A percentile compares a stretch with the other conserved stretches of the same genome.
Conservation (phyloP, 768 basidiomycete genomes). For the Trametes punicea region DNA sequence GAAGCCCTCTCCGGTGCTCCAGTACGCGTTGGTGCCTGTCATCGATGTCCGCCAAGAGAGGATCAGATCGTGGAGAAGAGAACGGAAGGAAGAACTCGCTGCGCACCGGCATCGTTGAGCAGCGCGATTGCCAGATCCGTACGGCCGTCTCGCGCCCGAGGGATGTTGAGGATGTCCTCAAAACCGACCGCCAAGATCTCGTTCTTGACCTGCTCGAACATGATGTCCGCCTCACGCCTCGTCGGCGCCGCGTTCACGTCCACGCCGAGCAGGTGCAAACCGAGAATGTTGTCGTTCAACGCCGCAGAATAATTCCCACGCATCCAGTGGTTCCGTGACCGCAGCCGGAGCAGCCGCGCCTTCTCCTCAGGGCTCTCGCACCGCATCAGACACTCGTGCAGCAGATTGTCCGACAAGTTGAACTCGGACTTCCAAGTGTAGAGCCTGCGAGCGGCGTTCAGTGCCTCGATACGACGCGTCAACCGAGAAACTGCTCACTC, state of each 20-base stretch:
- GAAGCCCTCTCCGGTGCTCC: slow-evolving; percentile 56
- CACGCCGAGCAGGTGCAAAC: slow-evolving; percentile 59
- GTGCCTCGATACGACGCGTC: not conserved
- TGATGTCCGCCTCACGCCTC: slow-evolving; percentile 50
- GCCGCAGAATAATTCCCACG: slow-evolving; percentile 54
- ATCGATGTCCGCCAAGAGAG: not conserved
- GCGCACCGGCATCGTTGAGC: slow-evolving; percentile 62
- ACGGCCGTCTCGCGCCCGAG: slow-evolving; percentile 54
- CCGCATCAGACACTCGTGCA: slow-evolving; percentile 53
- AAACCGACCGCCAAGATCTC: slow-evolving; percentile 69
- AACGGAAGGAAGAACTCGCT: not conserved
- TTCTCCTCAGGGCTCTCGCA: slow-evolving; percentile 50
- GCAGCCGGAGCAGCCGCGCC: slow-evolving; percentile 53
- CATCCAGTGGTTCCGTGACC: slow-evolving; percentile 63
- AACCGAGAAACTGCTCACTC: slow-evolving; percentile 43
- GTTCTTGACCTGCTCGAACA: slow-evolving; percentile 70
- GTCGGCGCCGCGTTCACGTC: slow-evolving; percentile 55
- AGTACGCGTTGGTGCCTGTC: slow-evolving; percentile 66
- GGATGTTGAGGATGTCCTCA: slow-evolving; percentile 61
- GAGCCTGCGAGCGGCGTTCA: slow-evolving; percentile 37
- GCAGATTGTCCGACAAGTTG: slow-evolving; percentile 46
- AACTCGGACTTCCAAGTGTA: slow-evolving; percentile 68
- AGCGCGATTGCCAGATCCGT: slow-evolving; percentile 63
- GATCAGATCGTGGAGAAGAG: slow-evolving; percentile 3
- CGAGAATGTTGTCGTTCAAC: slow-evolving; percentile 53